Base-by-base conservation (phyloP, 1,139 yeast species). In the Taphrina wiesneri region DNA sequence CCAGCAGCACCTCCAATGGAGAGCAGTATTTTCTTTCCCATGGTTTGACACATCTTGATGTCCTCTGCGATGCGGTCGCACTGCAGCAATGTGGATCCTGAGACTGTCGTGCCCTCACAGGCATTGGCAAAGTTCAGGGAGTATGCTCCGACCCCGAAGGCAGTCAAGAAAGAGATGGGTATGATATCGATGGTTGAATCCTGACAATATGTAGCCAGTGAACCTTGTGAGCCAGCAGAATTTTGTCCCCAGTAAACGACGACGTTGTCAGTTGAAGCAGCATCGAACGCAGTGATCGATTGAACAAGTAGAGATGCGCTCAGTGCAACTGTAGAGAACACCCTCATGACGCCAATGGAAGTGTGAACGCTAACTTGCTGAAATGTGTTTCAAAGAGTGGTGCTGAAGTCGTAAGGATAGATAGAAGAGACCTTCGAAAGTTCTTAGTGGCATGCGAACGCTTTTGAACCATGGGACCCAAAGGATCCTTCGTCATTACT, bases 191-290 rank as follows among this genome's bases (percentile, higher is more conserved):
- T 88, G 59, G 85, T 81, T 67, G 83, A 83, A 45, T 84, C 81
- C 66, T 82, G 80, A 79, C 97, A 92, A 78, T 90, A 90, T 67
- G 80, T 76, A 6, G 86, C 80, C 67, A 92, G 80, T 17, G 83
- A 75, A 69, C 84, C 79, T 75, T 91, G 96, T 51, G 84, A 74
- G 36, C 69, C 70, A 36, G 85, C 88, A 19, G 95, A 86, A 73
- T 86, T 85, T 77, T 91, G 97, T 56, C 97, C 97, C 97, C 97
- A 91, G 77, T 90, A 90, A 17, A 89, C 82, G 34, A 87, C 96
- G 57, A 90, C 85, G 71, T 88, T 88, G 57, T 82, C 59, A 64
- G 59, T 65, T 2, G 68, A 51, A 13, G 69, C 63, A 11, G 67
- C 68, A 46, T 63, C 65, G 54, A 70, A 70, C 2, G 68, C 71